Percentiles rank a stretch among this genome's conserved stretches.
Evolutionary conservation across 2,329 filamentous ascomycete species (phyloP).

Genomic region (Madurella mycetomatis): DNA sequence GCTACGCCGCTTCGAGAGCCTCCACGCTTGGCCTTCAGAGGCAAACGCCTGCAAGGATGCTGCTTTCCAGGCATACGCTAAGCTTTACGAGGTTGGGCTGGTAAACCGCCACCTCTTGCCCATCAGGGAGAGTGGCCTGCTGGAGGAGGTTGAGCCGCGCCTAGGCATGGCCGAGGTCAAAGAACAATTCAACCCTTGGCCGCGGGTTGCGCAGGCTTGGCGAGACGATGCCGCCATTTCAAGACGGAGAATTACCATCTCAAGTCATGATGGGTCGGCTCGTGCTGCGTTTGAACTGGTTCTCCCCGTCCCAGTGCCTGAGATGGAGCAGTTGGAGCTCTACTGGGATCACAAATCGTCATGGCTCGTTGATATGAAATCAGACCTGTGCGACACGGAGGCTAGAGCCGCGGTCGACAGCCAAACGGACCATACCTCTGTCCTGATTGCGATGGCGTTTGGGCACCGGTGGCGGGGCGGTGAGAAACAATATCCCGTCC

Average conservation of each 20-base stretch:
- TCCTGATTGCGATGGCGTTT: conserved; percentile 45
- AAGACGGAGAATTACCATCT: conserved; percentile 32
- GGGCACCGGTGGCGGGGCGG: conserved; percentile 42
- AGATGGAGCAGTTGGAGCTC: conserved; percentile 35
- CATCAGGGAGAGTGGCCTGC: conserved; percentile 39
- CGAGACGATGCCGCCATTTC: conserved; percentile 27
- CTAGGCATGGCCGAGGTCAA: conserved; percentile 34
- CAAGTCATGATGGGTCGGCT: conserved; percentile 30
- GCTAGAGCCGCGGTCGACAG: neutral
- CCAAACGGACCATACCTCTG: conserved; percentile 40
- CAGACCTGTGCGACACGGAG: conserved; percentile 7
- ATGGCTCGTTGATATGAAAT: conserved; percentile 37
- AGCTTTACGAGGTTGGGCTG: conserved; percentile 64
- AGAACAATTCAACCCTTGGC: conserved; percentile 45
- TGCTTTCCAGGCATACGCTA: conserved; percentile 73
- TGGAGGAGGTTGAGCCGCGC: conserved; percentile 37
- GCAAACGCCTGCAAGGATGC: conserved; percentile 73
- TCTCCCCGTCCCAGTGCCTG: conserved; percentile 41
- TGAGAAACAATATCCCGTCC: conserved; percentile 41
- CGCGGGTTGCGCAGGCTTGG: conserved; percentile 42
- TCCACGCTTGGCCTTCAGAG: conserved; percentile 62
- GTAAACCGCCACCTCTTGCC: conserved; percentile 78
- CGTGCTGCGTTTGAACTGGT: conserved; percentile 39
- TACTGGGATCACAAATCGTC: conserved; percentile 35
- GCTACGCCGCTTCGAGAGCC: conserved; percentile 52